Conservation (phyloP, 2,329 filamentous ascomycete genomes). For the Leptographium lundbergii region DNA sequence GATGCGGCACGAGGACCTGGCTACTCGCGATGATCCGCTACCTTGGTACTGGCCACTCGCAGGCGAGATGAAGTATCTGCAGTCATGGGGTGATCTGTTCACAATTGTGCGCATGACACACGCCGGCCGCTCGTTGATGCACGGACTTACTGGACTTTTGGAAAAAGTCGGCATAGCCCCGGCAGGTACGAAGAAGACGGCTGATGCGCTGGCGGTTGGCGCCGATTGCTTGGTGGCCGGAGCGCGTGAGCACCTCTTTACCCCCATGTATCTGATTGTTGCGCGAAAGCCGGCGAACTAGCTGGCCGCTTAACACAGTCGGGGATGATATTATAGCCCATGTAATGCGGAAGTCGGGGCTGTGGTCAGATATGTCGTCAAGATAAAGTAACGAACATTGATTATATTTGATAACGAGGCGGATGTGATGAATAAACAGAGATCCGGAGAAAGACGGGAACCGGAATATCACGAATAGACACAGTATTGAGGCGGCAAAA, state of each 20-base stretch:
- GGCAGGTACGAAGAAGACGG: slow-evolving; percentile 83
- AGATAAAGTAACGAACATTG: neutral
- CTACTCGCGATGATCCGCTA: slow-evolving; percentile 57
- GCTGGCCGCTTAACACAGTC: neutral
- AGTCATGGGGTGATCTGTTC: slow-evolving; percentile 64
- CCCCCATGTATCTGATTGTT: slow-evolving; percentile 96
- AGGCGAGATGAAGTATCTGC: slow-evolving; percentile 73
- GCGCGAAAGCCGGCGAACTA: slow-evolving; percentile 60
- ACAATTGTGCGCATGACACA: slow-evolving; percentile 85
- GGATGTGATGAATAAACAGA: neutral
- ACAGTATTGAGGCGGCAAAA: too few relatives aligned
- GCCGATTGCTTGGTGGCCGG: slow-evolving; percentile 80
- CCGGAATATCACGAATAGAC: neutral
- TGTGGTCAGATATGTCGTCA: neutral
- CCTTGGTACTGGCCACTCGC: slow-evolving; percentile 94
- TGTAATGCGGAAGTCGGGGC: neutral
- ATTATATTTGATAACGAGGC: neutral
- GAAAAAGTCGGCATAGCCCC: slow-evolving; percentile 69
- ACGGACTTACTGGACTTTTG: slow-evolving; percentile 63
- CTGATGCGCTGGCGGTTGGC: slow-evolving; percentile 70
- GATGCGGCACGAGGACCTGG: slow-evolving; percentile 74
- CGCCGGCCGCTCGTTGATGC: slow-evolving; percentile 60
- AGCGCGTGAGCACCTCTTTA: slow-evolving; percentile 84
- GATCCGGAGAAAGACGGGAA: neutral
- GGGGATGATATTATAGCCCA: neutral